phyloP scores from a whole-genome alignment of 2,329 filamentous ascomycete species.

The Aspergillus sp. region DNA sequence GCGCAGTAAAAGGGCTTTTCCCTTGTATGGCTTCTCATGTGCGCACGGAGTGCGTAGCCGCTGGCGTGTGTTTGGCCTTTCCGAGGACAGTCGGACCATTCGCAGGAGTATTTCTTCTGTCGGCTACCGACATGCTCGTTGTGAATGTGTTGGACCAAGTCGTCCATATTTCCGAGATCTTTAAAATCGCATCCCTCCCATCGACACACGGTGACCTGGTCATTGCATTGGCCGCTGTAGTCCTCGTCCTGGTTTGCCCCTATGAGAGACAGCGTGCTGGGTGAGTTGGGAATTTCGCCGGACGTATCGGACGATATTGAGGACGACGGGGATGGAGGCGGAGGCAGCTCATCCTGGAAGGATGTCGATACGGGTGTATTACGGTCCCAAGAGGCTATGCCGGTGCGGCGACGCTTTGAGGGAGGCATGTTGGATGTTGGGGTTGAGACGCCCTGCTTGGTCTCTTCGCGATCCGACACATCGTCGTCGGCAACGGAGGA shows the following conservation, averaged over 20 bases:
- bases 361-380: constrained; percentile 52
- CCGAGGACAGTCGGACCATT: constrained; percentile 85
- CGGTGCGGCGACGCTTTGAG: constrained; percentile 50
- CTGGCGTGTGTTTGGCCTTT: constrained; percentile 93
- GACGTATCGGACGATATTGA: constrained; percentile 90
- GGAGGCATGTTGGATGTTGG: constrained; percentile 44
- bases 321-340: constrained; percentile 53
- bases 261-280: constrained; percentile 48
- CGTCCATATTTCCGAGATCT: constrained; percentile 78
- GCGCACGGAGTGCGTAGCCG: constrained; percentile 91
- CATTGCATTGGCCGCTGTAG: constrained; percentile 69
- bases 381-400: constrained; percentile 45
- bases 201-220: constrained; percentile 74
- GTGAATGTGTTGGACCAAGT: constrained; percentile 79
- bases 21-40: constrained; percentile 95
- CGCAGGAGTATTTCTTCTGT: constrained; percentile 97
- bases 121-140: constrained; percentile 90
- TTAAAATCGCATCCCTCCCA: constrained; percentile 74
- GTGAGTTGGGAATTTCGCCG: constrained; percentile 76
- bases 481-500: constrained; percentile 65
- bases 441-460: constrained; percentile 52
- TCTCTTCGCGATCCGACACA: constrained; percentile 56
- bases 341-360: constrained; percentile 37
- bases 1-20: constrained; percentile 99
- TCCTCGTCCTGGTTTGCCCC: constrained; percentile 52